Evolutionary conservation across 192 early-diverging fungal species (phyloP).

Genomic region (Backusella psychrophila): DNA sequence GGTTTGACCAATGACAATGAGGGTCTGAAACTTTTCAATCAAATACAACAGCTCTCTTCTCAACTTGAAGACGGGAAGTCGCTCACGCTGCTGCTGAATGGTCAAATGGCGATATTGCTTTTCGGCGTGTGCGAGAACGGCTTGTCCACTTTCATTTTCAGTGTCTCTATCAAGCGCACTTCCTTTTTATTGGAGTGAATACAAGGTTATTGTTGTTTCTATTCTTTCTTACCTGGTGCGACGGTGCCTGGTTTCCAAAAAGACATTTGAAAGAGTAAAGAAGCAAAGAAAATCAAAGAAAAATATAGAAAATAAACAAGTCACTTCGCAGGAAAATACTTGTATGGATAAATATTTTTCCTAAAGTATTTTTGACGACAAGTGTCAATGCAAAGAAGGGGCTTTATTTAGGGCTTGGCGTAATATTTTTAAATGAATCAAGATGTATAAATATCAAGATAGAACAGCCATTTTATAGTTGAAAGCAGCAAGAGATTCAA

Average conservation of each 20-base stretch:
- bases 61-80: conserved; percentile 86
- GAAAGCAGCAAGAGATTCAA: neutral
- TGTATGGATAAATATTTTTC: neutral
- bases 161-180: conserved; percentile 61
- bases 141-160: conserved; percentile 55
- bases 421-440: neutral
- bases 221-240: conserved; percentile 44
- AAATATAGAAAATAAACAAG: neutral
- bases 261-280: conserved; percentile 34
- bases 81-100: conserved; percentile 74
- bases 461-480: neutral
- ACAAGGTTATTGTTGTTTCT: neutral
- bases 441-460: too few species aligned
- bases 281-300: neutral
- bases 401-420: neutral
- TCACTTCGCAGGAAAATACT: neutral
- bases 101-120: conserved; percentile 60
- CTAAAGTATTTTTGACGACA: neutral
- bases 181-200: conserved; percentile 35
- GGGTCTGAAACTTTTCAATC: conserved; percentile 64
- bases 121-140: conserved; percentile 45
- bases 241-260: conserved; percentile 64
- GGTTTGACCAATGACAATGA: conserved; percentile 74
- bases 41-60: conserved; percentile 63
- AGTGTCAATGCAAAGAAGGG: too few species aligned